phyloP scores from a whole-genome alignment of 495 filamentous ascomycete species.

The Aspergillus nidulans region DNA sequence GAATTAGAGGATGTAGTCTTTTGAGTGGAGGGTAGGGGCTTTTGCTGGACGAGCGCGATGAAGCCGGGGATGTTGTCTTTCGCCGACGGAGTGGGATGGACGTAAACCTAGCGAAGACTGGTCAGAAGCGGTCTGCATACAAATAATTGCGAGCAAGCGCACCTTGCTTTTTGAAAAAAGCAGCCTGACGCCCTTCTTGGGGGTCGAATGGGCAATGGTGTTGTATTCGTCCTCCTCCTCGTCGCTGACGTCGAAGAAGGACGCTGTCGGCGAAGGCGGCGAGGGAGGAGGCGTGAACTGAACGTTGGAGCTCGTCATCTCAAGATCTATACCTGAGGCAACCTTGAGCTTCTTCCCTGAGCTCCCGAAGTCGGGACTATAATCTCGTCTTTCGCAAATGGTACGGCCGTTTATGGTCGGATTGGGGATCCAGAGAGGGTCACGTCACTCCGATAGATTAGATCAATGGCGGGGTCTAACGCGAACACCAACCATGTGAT shows the following conservation, averaged over 20 bases:
- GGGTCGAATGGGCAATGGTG: slow-evolving; percentile 80
- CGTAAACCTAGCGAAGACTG: slow-evolving; percentile 64
- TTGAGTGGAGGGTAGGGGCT: slow-evolving; percentile 37
- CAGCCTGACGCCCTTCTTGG: slow-evolving; percentile 87
- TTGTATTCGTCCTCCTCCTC: slow-evolving; percentile 94
- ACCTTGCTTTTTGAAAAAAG: slow-evolving; percentile 96
- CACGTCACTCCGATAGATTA: slow-evolving; percentile 18
- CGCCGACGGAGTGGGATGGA: slow-evolving; percentile 90
- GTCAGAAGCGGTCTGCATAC: not conserved
- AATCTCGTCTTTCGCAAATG: not conserved
- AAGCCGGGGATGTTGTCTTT: slow-evolving; percentile 98
- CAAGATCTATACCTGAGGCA: not conserved
- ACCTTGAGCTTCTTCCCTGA: not conserved
- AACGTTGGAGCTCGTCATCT: slow-evolving; percentile 26
- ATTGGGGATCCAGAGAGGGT: not conserved
- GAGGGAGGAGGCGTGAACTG: slow-evolving; percentile 44
- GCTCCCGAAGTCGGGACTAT: not conserved
- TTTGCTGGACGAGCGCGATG: slow-evolving; percentile 91
- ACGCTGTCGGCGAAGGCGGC: slow-evolving; percentile 74
- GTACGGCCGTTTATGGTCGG: not conserved
- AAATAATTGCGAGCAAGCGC: slow-evolving; percentile 11
- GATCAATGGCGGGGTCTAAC: not conserved
- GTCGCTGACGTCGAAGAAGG: slow-evolving; percentile 95
- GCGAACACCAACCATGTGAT: slow-evolving; percentile 12
- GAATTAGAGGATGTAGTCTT: slow-evolving; percentile 44